A percentile compares a stretch with the other conserved stretches of the same genome.
Evolutionary conservation across 2,329 filamentous ascomycete genomes (phyloP).

Genomic region (Aspergillus proliferans): DNA sequence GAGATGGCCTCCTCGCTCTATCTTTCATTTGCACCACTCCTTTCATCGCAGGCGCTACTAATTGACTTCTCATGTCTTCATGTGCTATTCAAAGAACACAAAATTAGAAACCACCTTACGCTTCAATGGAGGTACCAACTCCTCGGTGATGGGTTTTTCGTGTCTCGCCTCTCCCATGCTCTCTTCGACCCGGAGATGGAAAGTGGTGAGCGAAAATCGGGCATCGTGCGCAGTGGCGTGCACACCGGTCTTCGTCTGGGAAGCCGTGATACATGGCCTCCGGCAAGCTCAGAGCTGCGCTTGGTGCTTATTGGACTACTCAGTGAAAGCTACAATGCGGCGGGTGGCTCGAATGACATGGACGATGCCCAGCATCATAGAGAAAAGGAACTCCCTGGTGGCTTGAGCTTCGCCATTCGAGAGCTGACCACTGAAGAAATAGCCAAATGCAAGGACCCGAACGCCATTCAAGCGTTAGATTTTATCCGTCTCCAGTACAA

Average conservation of each 20-base stretch:
- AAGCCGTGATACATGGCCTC: slow-evolving; percentile 80
- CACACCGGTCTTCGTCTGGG: slow-evolving; percentile 77
- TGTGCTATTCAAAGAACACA: slow-evolving; percentile 68
- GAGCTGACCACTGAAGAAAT: slow-evolving; percentile 74
- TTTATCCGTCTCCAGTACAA: slow-evolving; percentile 85
- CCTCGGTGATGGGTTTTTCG: slow-evolving; percentile 77
- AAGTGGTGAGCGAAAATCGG: slow-evolving; percentile 66
- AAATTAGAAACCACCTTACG: slow-evolving; percentile 64
- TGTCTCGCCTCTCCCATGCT: slow-evolving; percentile 69
- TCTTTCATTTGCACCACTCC: slow-evolving; percentile 68
- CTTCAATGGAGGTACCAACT: slow-evolving; percentile 77
- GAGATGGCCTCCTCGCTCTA: slow-evolving; percentile 49
- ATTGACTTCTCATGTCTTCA: slow-evolving; percentile 71
- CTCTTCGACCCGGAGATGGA: slow-evolving; percentile 79
- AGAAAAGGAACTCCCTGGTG: slow-evolving; percentile 53
- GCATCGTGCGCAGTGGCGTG: slow-evolving; percentile 62
- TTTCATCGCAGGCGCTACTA: slow-evolving; percentile 67
- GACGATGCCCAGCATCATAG: slow-evolving; percentile 18
- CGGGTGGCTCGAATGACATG: slow-evolving; percentile 10
- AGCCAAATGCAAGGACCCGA: slow-evolving; percentile 72
- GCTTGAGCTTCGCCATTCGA: slow-evolving; percentile 76
- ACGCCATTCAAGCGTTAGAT: slow-evolving; percentile 82
- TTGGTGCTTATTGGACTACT: slow-evolving; percentile 82
- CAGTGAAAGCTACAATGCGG: slow-evolving; percentile 60
- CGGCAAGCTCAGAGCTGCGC: slow-evolving; percentile 86